A percentile compares a stretch with the other conserved stretches of the same genome.
Evolutionary conservation across 2,329 filamentous ascomycete genomes (phyloP).

Genomic region (Diaporthe destruens): DNA sequence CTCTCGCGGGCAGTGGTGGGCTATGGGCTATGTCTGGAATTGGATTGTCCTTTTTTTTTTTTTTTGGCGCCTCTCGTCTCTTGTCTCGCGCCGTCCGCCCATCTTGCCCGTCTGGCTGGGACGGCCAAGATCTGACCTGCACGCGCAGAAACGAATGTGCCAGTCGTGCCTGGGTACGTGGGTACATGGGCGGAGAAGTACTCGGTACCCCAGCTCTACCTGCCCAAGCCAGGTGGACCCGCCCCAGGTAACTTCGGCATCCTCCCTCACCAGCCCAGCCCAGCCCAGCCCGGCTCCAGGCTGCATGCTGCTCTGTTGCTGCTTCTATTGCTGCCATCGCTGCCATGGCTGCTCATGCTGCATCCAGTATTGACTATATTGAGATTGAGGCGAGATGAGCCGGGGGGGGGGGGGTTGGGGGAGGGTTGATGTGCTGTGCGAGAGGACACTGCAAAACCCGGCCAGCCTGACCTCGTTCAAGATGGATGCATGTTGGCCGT

Average conservation of each 20-base stretch:
- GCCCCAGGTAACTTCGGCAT: constrained; percentile 41
- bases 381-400: not conserved
- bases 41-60: not conserved
- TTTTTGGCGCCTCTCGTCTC: constrained; percentile 9
- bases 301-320: constrained; percentile 27
- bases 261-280: constrained; percentile 38
- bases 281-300: constrained; percentile 31
- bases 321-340: constrained; percentile 18
- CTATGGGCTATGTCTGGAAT: constrained; percentile 6
- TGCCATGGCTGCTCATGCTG: not conserved
- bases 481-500: not conserved
- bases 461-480: not conserved
- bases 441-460: not conserved
- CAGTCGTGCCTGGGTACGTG: constrained; percentile 6
- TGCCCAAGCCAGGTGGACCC: not conserved
- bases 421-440: not conserved
- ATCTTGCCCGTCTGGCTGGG: constrained; percentile 36
- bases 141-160: constrained; percentile 29
- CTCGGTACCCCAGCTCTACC: constrained; percentile 15
- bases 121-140: constrained; percentile 39
- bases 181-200: constrained; percentile 11
- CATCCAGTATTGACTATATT: not conserved
- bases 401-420: no score
- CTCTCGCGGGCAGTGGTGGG: constrained; percentile 7
- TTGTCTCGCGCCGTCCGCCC: constrained; percentile 14